Evolutionary conservation across 2,329 filamentous ascomycete genomes (phyloP).

Genomic region (Elsinoe ampelina): DNA sequence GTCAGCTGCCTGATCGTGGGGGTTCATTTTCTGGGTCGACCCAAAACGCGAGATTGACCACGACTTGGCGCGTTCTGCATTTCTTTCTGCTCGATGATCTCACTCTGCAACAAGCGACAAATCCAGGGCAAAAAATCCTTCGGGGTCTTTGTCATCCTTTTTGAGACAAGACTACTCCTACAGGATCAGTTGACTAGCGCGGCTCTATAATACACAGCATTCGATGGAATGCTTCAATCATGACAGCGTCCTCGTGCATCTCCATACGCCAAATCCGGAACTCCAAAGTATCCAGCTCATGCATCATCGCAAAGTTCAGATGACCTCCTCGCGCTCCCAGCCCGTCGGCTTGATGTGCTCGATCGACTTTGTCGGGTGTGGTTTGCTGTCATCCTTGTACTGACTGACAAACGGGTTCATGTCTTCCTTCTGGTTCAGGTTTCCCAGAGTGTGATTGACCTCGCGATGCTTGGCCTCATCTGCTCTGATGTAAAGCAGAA

Average conservation of each 20-base stretch:
- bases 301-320: constrained; percentile 33
- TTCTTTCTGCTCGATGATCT: constrained; percentile 1
- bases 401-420: constrained; percentile 85
- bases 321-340: constrained; percentile 75
- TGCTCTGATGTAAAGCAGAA: constrained; percentile 81
- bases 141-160: not conserved
- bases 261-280: not conserved
- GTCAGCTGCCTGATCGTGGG: not conserved
- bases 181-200: not conserved
- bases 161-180: not conserved
- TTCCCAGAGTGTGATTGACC: constrained; percentile 90
- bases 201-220: not conserved
- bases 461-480: constrained; percentile 74
- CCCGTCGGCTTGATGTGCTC: constrained; percentile 58
- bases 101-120: not conserved
- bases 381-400: constrained; percentile 59
- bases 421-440: constrained; percentile 74
- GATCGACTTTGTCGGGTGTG: constrained; percentile 62
- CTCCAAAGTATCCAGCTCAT: not conserved
- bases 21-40: not conserved
- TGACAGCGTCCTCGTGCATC: not conserved
- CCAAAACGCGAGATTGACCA: not conserved
- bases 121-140: not conserved
- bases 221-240: not conserved
- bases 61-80: constrained; percentile 6